Evolutionary conservation across 257 asterid species (phyloP).

Genomic region (Solanum sitiens): DNA sequence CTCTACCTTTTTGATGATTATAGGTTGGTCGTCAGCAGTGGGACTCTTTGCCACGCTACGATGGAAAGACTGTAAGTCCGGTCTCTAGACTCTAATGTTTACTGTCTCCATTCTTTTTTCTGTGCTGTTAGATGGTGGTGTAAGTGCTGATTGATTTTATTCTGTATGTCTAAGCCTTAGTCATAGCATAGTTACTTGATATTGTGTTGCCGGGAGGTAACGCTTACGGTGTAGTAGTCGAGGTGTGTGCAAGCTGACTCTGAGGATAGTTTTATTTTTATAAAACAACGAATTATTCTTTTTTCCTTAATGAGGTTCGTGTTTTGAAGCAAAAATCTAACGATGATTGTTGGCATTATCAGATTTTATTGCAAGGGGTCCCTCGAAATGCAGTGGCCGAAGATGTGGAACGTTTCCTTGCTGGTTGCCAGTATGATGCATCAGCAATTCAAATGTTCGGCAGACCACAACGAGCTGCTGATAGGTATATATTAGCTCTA

Average conservation of each 20-base stretch:
- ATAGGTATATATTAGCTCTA: not conserved
- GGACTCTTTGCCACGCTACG: conserved; percentile 40
- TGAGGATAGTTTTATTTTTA: not conserved
- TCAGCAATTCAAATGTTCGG: conserved; percentile 28
- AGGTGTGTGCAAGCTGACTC: not conserved
- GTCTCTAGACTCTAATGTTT: not conserved
- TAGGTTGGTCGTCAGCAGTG: conserved; percentile 51
- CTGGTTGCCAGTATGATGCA: conserved; percentile 64
- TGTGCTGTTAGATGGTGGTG: not conserved
- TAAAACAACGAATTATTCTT: not conserved
- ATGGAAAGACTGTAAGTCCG: conserved; percentile 78
- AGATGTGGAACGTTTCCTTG: conserved; percentile 72
- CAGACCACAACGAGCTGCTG: conserved; percentile 26
- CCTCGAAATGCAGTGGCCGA: conserved; percentile 59
- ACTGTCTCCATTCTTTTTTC: not conserved
- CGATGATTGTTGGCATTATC: not conserved
- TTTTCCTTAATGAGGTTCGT: not conserved
- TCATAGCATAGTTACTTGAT: not conserved
- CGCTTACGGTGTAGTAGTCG: not conserved
- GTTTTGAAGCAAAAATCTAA: not conserved
- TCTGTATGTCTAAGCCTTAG: not conserved
- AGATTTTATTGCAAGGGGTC: conserved; percentile 56
- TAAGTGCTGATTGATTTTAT: not conserved
- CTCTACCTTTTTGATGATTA: conserved; percentile 4
- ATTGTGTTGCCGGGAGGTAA: not conserved